Evolutionary conservation across 192 early-diverging fungal genomes (phyloP).

Genomic region (Helicostylum pulchrum): DNA sequence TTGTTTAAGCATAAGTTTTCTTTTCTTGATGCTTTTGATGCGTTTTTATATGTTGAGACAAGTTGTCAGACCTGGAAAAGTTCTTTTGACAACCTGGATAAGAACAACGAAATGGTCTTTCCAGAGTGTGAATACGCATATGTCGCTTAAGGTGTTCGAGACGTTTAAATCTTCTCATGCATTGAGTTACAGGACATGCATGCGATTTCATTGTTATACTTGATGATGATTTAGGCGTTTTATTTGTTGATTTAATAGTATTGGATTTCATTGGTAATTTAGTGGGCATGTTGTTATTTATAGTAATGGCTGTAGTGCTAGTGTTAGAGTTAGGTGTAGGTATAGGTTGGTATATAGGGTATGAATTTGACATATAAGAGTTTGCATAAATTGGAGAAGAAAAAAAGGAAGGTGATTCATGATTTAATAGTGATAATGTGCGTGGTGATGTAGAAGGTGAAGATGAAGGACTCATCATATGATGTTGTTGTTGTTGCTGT

Average conservation of each 20-base stretch:
- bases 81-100: slow-evolving; percentile 49
- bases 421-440: background rate
- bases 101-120: slow-evolving; percentile 59
- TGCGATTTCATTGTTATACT: slow-evolving; percentile 9
- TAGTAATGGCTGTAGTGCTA: background rate
- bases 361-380: background rate
- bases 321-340: no score
- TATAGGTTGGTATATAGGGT: background rate
- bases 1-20: background rate
- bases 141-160: slow-evolving; percentile 80
- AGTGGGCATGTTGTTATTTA: background rate
- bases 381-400: no score
- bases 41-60: slow-evolving; percentile 56
- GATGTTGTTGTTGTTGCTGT: background rate
- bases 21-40: slow-evolving; percentile 24
- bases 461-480: background rate
- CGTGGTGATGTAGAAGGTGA: background rate
- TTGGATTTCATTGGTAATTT: background rate
- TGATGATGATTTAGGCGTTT: background rate
- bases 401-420: no score
- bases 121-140: slow-evolving; percentile 64
- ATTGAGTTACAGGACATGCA: slow-evolving; percentile 32
- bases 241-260: background rate
- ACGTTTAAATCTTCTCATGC: slow-evolving; percentile 65
- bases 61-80: slow-evolving; percentile 64